Base-by-base conservation (phyloP, 805 yeast genomes). In the Starmerella gropengiesseri region DNA sequence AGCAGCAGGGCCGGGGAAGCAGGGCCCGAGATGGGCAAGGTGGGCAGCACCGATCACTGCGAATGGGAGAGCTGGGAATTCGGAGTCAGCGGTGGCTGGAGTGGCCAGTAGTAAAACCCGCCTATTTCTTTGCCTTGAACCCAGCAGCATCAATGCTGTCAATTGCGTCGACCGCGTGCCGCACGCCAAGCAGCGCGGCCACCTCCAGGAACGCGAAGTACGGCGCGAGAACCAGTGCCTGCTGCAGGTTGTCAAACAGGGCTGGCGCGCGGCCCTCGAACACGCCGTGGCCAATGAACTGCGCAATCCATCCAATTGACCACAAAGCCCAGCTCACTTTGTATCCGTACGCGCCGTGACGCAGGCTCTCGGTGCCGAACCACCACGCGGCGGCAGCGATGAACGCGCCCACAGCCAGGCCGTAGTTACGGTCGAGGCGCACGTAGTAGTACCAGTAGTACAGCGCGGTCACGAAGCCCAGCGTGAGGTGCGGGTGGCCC, bases 181-280 rank as follows among this genome's bases (percentile, higher is more conserved):
- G 68, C 55, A 63, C 71, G 0, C 95, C 95, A n/a, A 77, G 52
- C 43, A 64, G 59, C 54, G 84, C 83, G 12, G 82, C 69, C 3
- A 79, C 55, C 59, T 91, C 97, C 59, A 78, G 83, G 12, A 78
- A 65, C 4, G 86, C 94, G 58, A 89, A 87, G 56, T 74, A 85
- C 1, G 97, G 97, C 1, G 97, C 97, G 48, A 87, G 66, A 0
- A 89, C 85, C 16, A 89, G 59, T 4, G 96, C 91, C 57, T 86
- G 96, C 5, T 78, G 63, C 34, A 85, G 64, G 56, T 79, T 87
- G 55, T 87, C 95, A 31, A 84, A 59, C 40, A 89, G 61, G 0
- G 97, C 95, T 0, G 98, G 98, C 0, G 86, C 81, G 31, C 84
- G 68, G 46, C 69, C 70, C 57, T 89, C 98, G 56, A 76, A 82